Base-by-base conservation (phyloP, 2,329 filamentous ascomycete genomes). In the Akanthomyces muscarius region DNA sequence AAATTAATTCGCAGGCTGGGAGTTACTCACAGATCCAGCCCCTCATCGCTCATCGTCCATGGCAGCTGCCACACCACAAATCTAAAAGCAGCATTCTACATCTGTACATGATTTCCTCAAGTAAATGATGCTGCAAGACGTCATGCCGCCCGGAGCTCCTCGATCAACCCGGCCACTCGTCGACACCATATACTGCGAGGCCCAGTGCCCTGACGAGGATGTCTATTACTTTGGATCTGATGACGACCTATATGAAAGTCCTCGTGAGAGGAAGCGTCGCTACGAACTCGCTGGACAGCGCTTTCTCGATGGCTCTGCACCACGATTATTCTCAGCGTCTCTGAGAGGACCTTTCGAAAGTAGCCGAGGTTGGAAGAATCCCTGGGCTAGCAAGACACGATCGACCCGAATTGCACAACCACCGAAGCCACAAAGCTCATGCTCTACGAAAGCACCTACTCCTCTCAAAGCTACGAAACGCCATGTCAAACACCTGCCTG, bases 331-430 rank as follows among this genome's bases (percentile, higher is more conserved):
- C 3, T 88, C 89, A 14, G 83, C 88, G 7, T 73, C 76, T 6
- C 76, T 91, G 3, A 80, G 76, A 64, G 89, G 88, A 0, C 89
- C 88, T 0, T 89, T 90, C 66, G 78, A 81, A 51, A 71, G 68
- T 61, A 69, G 74, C 47, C 77, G 73, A 2, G 80, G 80, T 25
- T 86, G 83, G 83, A 68, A 71, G 38, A 84, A 85, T 65, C 83
- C 83, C 16, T 85, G 83, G 83, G 69, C 72, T 48, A 76, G 77
- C 11, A 71, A 63, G 36, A 65, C 62, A 30, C 48, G 71, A 67
- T 58, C 56, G 30, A 21, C 42, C 56, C 36, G 58, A 64, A 41
- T 18, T 28, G 18, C 36, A 14, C 54, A 8, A 33, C 42, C 25
- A 13, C 30, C 41, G 5, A n/a, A 41, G 1, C 21, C 6, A 3